Base-by-base conservation (phyloP, 805 yeast genomes). In the Spathaspora gorwiae region DNA sequence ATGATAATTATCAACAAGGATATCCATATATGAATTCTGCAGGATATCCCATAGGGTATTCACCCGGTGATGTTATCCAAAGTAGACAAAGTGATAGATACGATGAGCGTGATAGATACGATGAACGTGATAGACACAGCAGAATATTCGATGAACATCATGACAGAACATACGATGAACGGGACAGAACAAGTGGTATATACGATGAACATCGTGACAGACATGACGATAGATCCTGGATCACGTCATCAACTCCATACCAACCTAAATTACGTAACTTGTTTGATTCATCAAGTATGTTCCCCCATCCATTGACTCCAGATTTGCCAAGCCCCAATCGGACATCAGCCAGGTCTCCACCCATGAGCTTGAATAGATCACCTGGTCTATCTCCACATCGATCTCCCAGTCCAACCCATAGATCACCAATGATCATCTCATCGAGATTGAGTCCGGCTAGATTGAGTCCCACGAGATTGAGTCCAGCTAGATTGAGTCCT, bases 181-280 rank as follows among this genome's bases (percentile, higher is more conserved):
- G n/a, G n/a, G n/a, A n/a, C n/a, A n/a, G 31, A 27, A 27, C 31
- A 27, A 27, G 31, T 27, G 31, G 31, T 7, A 27, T 27, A 7
- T 27, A 27, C 31, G 10, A 27, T 10, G n/a, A 5, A 19, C 24
- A 19, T 19, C 24, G 5, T 19, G 29, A 40, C 19, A 44, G 46
- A 26, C 45, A 44, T 4, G 44, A 44, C 8, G 39, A 47, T 36
- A 39, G 47, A 43, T 34, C 49, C 31, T 41, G 47, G 42, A 37
- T 42, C 31, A 43, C 45, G 27, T 47, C 51, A 2, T 50, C 54
- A 2, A 50, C 55, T 11, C 56, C 55, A 11, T 49, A 46, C 27
- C 37, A 37, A 37, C 41, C 41, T 19, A 19, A 19, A 19, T 19
- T 19, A 19, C 24, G 24, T 19, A 19, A 19, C 24, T 19, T 19